Conservation (phyloP, 75 land plant genomes). For the Larix kaempferi region DNA sequence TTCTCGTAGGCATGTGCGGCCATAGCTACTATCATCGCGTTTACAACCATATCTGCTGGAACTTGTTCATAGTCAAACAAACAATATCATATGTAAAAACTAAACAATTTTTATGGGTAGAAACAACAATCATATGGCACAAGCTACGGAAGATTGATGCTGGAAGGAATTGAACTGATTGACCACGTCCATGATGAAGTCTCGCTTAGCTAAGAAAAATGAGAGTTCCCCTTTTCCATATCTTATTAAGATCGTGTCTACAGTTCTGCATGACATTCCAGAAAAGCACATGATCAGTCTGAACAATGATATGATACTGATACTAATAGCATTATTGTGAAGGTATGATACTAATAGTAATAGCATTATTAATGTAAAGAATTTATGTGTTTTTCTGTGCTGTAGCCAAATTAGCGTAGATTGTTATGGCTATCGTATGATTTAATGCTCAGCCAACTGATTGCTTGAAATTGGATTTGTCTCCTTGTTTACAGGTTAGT, state of each 20-base stretch:
- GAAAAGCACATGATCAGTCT: not conserved
- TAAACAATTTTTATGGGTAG: too few relatives aligned
- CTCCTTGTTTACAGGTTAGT: too few relatives aligned
- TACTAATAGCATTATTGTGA: not conserved
- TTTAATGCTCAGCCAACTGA: too few relatives aligned
- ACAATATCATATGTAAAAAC: not conserved
- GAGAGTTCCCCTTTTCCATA: slow-evolving; percentile 66
- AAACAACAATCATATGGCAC: too few relatives aligned
- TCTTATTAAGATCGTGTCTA: slow-evolving; percentile 62
- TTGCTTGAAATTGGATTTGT: too few relatives aligned
- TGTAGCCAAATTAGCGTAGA: too few relatives aligned
- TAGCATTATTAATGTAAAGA: too few relatives aligned
- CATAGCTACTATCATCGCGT: slow-evolving; percentile 62
- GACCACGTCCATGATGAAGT: slow-evolving; percentile 61
- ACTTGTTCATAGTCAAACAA: slow-evolving; percentile 24
- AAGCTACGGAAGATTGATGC: too few relatives aligned
- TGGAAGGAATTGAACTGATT: not conserved
- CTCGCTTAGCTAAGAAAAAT: slow-evolving; percentile 62
- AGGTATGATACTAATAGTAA: too few relatives aligned
- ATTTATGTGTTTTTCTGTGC: too few relatives aligned
- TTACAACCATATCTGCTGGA: slow-evolving; percentile 80
- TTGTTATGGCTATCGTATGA: too few relatives aligned
- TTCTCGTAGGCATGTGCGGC: slow-evolving; percentile 23
- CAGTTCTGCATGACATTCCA: slow-evolving; percentile 40
- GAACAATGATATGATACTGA: too few relatives aligned